These are phyloP conservation scores for Aphanoascus verrucosus DNA, from an alignment of 2,329 filamentous ascomycete species.

Conservation along the genomic window DNA sequence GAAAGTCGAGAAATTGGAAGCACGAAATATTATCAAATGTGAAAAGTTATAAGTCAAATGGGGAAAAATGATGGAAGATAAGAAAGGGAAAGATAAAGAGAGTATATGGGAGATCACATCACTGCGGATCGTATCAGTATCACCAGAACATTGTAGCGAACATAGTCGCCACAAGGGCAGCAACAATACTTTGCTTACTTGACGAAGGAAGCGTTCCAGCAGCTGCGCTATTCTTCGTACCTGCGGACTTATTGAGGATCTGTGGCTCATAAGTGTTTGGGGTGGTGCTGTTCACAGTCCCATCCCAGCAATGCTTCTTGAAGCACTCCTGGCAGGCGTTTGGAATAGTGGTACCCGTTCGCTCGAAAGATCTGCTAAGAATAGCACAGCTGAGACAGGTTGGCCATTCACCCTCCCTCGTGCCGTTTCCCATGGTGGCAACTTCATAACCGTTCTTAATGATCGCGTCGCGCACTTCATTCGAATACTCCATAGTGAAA, in stretches of 20 bases:
- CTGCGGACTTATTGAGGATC: conserved; percentile 4
- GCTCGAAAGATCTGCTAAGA: conserved; percentile 60
- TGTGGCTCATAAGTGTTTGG: conserved; percentile 36
- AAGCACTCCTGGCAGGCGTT: conserved; percentile 68
- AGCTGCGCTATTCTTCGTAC: conserved; percentile 4
- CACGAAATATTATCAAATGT: not conserved
- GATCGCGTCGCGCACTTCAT: conserved; percentile 60
- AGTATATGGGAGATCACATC: not conserved
- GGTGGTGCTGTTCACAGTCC: conserved; percentile 44
- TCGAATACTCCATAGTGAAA: conserved; percentile 55
- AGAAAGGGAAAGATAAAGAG: not conserved
- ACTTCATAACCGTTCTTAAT: conserved; percentile 79
- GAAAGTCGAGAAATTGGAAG: too few species aligned
- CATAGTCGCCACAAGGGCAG: not conserved
- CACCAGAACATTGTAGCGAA: conserved; percentile 6
- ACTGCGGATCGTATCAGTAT: conserved; percentile 2
- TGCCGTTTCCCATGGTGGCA: conserved; percentile 72
- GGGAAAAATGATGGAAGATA: not conserved
- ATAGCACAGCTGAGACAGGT: conserved; percentile 82
- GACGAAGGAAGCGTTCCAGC: conserved; percentile 7
- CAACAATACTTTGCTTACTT: conserved; percentile 11
- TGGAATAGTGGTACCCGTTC: conserved; percentile 59
- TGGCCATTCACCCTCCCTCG: conserved; percentile 63
- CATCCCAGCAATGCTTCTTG: conserved; percentile 81
- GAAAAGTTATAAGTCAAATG: not conserved